Evolutionary conservation across 2,329 filamentous ascomycete genomes (phyloP).

Genomic region (Cladophialophora chaetospira): DNA sequence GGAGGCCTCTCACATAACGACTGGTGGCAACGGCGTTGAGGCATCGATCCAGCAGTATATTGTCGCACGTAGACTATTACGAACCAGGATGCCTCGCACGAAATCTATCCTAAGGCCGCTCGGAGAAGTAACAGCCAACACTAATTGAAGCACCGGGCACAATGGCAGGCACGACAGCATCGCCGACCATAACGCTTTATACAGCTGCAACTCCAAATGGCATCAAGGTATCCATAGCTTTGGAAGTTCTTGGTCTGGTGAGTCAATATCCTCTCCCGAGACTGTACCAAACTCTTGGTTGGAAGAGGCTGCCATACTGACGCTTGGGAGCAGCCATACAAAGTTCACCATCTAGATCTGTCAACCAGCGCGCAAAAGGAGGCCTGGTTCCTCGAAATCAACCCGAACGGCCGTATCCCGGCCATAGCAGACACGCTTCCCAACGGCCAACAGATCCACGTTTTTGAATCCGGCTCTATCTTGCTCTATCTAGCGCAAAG

Average conservation of each 20-base stretch:
- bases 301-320: background rate
- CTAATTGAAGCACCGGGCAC: background rate
- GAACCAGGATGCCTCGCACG: no score
- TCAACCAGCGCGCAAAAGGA: conserved; percentile 48
- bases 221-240: conserved; percentile 80
- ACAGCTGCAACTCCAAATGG: conserved; percentile 86
- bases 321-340: background rate
- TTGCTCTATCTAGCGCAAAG: conserved; percentile 49
- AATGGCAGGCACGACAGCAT: conserved; percentile 31
- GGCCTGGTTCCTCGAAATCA: conserved; percentile 50
- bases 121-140: no score
- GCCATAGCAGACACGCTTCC: conserved; percentile 37
- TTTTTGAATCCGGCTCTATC: conserved; percentile 51
- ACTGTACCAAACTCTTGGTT: background rate
- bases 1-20: no score
- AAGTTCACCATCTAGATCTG: conserved; percentile 40
- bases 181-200: conserved; percentile 74
- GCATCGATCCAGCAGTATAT: no score
- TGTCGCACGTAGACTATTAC: no score
- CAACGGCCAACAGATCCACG: conserved; percentile 39
- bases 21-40: no score
- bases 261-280: background rate
- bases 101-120: no score
- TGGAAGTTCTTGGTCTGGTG: conserved; percentile 72
- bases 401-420: conserved; percentile 52